Evolutionary conservation across 495 filamentous ascomycete genomes (phyloP), one percentile per base, ranked within the genome.

Genomic region (Hypoxylon subgilvum): DNA sequence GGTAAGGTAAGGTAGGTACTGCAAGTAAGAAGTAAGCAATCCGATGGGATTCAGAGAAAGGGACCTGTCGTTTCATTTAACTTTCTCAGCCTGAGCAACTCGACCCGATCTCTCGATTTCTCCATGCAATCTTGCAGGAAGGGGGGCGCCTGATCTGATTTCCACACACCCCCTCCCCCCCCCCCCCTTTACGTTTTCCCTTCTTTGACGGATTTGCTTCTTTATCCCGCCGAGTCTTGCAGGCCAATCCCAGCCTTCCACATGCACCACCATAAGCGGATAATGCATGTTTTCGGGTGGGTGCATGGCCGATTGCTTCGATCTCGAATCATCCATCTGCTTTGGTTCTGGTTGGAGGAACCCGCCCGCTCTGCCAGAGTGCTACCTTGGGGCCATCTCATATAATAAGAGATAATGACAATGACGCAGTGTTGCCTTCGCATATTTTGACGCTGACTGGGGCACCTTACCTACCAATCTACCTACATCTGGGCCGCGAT

Each of bases 31-130:
- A n/a, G n/a, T n/a, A n/a, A n/a, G n/a, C n/a, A n/a, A n/a, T n/a
- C n/a, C n/a, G n/a, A n/a, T n/a, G n/a, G 23, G 31, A 12, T 12
- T 34, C 12, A 51, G 16, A 30, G 13, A 63, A 64, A 46, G 18
- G 45, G 61, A 64, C 49, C 49, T 59, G 61, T 64, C 61, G 61
- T 64, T 64, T 64, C 61, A 58, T 64, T 64, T 64, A 64, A 50
- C 61, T 64, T 64, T 63, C 19, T 51, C 38, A 54, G 36, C 30
- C 54, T 64, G 61, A 64, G 61, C 61, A 64, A 64, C 61, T 64
- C 45, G 61, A 64, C 54, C 61, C 61, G 61, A 64, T 64, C 54
- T 64, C 54, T 53, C 52, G 49, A 64, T 55, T 51, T 51, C 61
- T 59, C 61, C 61, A 63, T 64, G 61, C 61, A 59, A 64, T 58